phyloP scores from a whole-genome alignment of 2,329 filamentous ascomycete genomes.

The Neurospora crassa region DNA sequence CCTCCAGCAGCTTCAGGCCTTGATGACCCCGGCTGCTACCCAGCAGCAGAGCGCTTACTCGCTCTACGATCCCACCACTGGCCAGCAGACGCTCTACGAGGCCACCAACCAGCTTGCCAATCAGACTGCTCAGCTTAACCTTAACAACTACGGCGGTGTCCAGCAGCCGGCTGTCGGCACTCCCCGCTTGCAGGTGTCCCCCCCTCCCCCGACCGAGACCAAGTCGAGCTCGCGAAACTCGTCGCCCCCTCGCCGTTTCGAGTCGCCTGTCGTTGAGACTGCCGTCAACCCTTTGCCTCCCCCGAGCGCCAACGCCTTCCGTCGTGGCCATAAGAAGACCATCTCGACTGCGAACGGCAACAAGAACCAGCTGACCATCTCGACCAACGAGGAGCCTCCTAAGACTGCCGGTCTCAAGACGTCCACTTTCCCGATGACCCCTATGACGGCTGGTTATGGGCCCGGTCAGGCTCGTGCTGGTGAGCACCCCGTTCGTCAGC shows the following conservation, averaged over 20 bases:
- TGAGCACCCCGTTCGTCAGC: constrained; percentile 89
- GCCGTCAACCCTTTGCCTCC: constrained; percentile 59
- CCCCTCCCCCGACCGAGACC: constrained; percentile 50
- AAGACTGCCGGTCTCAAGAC: constrained; percentile 67
- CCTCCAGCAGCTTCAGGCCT: constrained; percentile 55
- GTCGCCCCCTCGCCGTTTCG: constrained; percentile 55
- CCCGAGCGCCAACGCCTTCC: constrained; percentile 84
- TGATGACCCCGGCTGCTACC: constrained; percentile 31
- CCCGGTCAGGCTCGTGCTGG: constrained; percentile 88
- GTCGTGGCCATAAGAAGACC: constrained; percentile 86
- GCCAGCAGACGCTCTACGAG: constrained; percentile 31
- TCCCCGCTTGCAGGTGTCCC: constrained; percentile 74
- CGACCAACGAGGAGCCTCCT: constrained; percentile 34
- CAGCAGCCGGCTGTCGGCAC: constrained; percentile 44
- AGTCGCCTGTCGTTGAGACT: constrained; percentile 55
- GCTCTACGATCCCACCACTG: constrained; percentile 61
- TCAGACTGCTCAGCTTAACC: constrained; percentile 14
- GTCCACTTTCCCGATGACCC: constrained; percentile 69
- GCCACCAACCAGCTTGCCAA: constrained; percentile 23
- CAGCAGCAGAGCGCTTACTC: constrained; percentile 59
- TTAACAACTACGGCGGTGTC: constrained; percentile 30
- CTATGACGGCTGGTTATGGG: constrained; percentile 70
- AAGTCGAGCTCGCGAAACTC: constrained; percentile 49
- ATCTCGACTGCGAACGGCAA: constrained; percentile 59
- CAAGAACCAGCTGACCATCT: constrained; percentile 35